phyloP scores from a whole-genome alignment of 129 eudicot species.

The Flaveria robusta region DNA sequence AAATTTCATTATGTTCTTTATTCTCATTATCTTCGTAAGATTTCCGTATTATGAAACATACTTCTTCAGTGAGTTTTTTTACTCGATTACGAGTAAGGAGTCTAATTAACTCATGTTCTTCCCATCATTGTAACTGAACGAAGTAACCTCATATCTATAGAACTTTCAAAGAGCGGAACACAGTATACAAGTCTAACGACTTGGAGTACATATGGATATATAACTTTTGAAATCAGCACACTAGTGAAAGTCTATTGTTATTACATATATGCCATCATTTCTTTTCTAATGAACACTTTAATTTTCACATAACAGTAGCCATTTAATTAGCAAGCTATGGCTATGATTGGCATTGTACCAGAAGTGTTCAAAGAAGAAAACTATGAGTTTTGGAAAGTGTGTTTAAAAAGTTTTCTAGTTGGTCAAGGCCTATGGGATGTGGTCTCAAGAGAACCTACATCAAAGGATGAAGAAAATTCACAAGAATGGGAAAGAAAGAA shows the following conservation, averaged over 20 bases:
- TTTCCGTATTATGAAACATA: too few species aligned
- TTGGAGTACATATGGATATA: too few species aligned
- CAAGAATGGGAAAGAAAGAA: slow-evolving; percentile 48
- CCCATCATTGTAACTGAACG: too few species aligned
- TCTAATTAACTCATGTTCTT: too few species aligned
- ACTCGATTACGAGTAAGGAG: too few species aligned
- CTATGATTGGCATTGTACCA: slow-evolving; percentile 37
- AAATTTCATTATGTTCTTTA: neutral
- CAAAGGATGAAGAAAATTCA: slow-evolving; percentile 3
- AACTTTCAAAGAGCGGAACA: too few species aligned
- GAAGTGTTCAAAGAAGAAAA: slow-evolving; percentile 55
- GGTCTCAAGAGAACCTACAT: slow-evolving; percentile 26
- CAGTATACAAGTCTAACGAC: too few species aligned
- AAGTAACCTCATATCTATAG: too few species aligned
- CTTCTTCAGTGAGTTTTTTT: too few species aligned
- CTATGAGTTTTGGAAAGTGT: slow-evolving; percentile 52
- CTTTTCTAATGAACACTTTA: neutral
- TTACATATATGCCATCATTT: neutral
- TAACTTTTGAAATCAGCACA: too few species aligned
- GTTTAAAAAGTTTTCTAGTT: slow-evolving; percentile 45
- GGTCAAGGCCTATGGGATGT: slow-evolving; percentile 57
- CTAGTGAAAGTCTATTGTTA: neutral
- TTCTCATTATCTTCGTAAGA: neutral
- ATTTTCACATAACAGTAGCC: neutral
- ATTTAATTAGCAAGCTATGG: slow-evolving; percentile 16